These are phyloP conservation scores for Leptomonas pyrrhocoris DNA, from an alignment of 208 protist species.

Conservation along the genomic window DNA sequence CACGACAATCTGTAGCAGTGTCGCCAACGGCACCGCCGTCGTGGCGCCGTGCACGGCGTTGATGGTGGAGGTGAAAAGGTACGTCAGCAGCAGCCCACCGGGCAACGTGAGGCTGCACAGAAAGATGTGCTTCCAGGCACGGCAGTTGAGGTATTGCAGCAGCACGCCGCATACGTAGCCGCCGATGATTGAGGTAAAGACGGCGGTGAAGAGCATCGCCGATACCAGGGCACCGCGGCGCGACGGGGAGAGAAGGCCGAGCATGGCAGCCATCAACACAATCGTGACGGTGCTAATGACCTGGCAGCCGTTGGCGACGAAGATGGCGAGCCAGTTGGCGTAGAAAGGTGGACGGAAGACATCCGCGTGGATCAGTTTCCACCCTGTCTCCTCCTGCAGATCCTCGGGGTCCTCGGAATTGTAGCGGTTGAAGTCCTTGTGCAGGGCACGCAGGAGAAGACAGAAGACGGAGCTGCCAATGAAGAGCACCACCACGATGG, in stretches of 20 bases:
- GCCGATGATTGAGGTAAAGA: constrained; percentile 84
- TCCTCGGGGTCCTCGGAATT: constrained; percentile 69
- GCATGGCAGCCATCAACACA: constrained; percentile 90
- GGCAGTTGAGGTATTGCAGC: constrained; percentile 90
- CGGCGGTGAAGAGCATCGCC: constrained; percentile 73
- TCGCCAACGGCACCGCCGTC: constrained; percentile 62
- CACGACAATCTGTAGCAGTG: constrained; percentile 60
- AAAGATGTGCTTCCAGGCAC: constrained; percentile 93
- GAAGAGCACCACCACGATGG: constrained; percentile 94
- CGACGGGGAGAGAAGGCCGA: constrained; percentile 96
- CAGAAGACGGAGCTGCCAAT: constrained; percentile 91
- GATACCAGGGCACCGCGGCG: constrained; percentile 93
- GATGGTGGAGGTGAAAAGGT: constrained; percentile 71
- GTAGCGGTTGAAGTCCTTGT: constrained; percentile 96
- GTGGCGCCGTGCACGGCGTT: constrained; percentile 62
- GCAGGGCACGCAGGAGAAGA: constrained; percentile 96
- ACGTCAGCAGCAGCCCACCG: constrained; percentile 61
- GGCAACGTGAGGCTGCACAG: constrained; percentile 69
- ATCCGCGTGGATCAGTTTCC: constrained; percentile 98
- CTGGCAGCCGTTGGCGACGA: constrained; percentile 95
- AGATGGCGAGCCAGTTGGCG: constrained; percentile 84
- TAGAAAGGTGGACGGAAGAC: constrained; percentile 94
- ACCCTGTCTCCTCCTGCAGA: constrained; percentile 88
- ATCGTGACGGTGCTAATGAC: constrained; percentile 84
- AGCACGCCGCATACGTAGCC: constrained; percentile 94